A percentile compares a stretch with the other conserved stretches of the same genome.
phyloP scores from a whole-genome alignment of 192 early-diverging fungal species.

The Coemansia sp. region DNA sequence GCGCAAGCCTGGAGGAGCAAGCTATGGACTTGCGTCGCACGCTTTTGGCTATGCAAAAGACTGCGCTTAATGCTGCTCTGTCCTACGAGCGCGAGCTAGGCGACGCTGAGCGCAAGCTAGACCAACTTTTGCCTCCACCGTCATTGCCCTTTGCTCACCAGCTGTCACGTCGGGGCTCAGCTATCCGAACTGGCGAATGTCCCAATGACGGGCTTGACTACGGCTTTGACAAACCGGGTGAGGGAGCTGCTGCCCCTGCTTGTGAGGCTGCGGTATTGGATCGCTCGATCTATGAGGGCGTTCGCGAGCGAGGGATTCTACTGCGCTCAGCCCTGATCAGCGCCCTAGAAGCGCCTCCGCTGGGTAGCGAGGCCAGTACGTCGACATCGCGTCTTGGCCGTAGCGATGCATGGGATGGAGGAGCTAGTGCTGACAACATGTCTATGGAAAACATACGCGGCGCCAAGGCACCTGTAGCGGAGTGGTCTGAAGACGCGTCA shows the following conservation, averaged over 20 bases:
- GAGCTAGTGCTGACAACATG: background rate
- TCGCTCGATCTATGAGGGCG: constrained; percentile 34
- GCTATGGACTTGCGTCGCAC: constrained; percentile 49
- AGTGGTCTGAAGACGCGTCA: constrained; percentile 16
- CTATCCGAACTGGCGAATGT: background rate
- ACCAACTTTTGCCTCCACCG: constrained; percentile 10
- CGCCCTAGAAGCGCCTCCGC: background rate
- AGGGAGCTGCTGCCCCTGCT: background rate
- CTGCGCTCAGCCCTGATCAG: constrained; percentile 46
- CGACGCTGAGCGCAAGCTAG: constrained; percentile 39
- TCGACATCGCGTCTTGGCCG: background rate
- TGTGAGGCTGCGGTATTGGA: background rate
- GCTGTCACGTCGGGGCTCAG: background rate
- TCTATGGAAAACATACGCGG: constrained; percentile 37
- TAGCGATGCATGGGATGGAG: background rate
- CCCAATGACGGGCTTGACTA: background rate
- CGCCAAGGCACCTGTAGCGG: constrained; percentile 21
- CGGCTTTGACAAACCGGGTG: background rate
- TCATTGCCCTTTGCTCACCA: background rate
- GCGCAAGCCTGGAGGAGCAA: constrained; percentile 30
- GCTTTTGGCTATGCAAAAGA: constrained; percentile 51
- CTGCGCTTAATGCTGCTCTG: constrained; percentile 45
- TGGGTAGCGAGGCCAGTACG: background rate
- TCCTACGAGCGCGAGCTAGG: constrained; percentile 52
- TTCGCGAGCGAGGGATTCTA: constrained; percentile 49